Conservation (phyloP, 345 rosid species). For the rapeseed (Brassica napus) region DNA sequence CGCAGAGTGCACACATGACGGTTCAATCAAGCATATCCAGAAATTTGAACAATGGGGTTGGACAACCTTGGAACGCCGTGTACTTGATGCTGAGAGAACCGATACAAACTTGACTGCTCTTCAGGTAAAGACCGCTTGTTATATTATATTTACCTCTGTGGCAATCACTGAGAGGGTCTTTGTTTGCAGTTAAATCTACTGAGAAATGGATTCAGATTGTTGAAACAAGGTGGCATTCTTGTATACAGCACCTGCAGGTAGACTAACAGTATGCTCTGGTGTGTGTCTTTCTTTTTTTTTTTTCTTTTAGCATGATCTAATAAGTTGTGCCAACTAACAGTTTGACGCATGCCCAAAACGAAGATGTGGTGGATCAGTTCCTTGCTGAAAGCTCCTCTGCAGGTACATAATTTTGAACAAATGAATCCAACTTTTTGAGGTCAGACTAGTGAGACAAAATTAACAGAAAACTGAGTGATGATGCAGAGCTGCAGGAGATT, state of each 20-base stretch:
- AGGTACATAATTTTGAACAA: slow-evolving; percentile 43
- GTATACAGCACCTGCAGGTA: slow-evolving; percentile 98
- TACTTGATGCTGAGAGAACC: slow-evolving; percentile 76
- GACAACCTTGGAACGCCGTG: slow-evolving; percentile 85
- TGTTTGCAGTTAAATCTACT: slow-evolving; percentile 72
- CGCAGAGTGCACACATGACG: slow-evolving; percentile 99
- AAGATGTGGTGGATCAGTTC: slow-evolving; percentile 75
- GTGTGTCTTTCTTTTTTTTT: neutral
- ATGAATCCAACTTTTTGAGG: neutral
- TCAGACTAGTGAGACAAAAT: slow-evolving; percentile 1
- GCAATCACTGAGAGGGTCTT: neutral
- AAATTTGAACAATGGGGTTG: slow-evolving; percentile 98
- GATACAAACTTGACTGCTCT: slow-evolving; percentile 62
- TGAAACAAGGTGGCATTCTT: slow-evolving; percentile 77
- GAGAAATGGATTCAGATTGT: slow-evolving; percentile 76
- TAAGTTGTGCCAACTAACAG: slow-evolving; percentile 43
- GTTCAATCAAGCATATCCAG: slow-evolving; percentile 82
- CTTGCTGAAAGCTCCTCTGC: slow-evolving; percentile 66
- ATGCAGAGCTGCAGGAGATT: slow-evolving; percentile 66
- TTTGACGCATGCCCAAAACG: slow-evolving; percentile 90
- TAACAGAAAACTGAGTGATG: slow-evolving; percentile 19
- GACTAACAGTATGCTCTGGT: neutral
- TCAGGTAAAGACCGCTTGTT: slow-evolving; percentile 51
- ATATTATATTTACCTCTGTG: neutral
- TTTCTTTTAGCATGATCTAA: slow-evolving; percentile 4